These are phyloP conservation scores for Phytopythium helicoides DNA, from an alignment of 352 stramenopile genomes.

Conservation along the genomic window DNA sequence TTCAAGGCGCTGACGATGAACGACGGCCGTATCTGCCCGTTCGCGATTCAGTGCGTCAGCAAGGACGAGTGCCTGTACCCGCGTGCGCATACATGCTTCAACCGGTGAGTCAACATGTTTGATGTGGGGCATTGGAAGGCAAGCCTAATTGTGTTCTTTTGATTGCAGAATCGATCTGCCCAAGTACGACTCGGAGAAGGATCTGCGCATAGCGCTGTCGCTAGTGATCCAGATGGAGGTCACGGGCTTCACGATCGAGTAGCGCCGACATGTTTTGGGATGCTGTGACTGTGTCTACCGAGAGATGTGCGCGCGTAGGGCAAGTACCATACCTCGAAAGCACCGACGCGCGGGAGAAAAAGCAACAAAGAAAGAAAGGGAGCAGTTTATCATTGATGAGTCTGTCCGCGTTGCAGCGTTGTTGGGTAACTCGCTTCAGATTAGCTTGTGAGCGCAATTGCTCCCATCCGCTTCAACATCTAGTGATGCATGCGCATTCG, in stretches of 20 bases:
- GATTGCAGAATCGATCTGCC: slow-evolving; percentile 67
- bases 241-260: slow-evolving; percentile 85
- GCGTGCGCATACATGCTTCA: slow-evolving; percentile 85
- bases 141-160: slow-evolving; percentile 9
- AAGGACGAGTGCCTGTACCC: slow-evolving; percentile 82
- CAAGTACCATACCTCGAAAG: too few species aligned
- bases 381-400: too few species aligned
- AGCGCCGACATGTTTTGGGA: slow-evolving; percentile 10
- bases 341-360: too few species aligned
- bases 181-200: slow-evolving; percentile 71
- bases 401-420: too few species aligned
- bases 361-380: too few species aligned
- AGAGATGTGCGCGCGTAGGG: too few species aligned
- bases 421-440: too few species aligned
- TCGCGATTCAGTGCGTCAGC: slow-evolving; percentile 83
- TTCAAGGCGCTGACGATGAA: slow-evolving; percentile 90
- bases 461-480: too few species aligned
- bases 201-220: slow-evolving; percentile 72
- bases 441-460: too few species aligned
- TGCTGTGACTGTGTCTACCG: too few species aligned
- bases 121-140: background rate
- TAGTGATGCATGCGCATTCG: too few species aligned
- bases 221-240: slow-evolving; percentile 88
- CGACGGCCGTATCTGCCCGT: slow-evolving; percentile 84
- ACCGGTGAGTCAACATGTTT: slow-evolving; percentile 45